phyloP scores from a whole-genome alignment of 768 basidiomycete genomes.

The Cystofilobasidium macerans region DNA sequence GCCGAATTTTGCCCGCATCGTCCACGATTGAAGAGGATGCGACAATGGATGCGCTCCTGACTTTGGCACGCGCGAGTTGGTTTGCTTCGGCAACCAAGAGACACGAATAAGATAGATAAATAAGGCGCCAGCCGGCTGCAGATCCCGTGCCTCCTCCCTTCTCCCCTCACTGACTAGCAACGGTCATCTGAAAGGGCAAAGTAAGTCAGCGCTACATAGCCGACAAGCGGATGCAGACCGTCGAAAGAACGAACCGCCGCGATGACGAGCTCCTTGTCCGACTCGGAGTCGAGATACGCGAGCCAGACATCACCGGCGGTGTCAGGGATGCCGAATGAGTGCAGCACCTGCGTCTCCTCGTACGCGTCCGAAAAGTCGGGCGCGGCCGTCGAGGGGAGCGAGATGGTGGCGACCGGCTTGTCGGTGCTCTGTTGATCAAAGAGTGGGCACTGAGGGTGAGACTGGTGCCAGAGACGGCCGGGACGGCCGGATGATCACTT shows the following conservation, averaged over 20 bases:
- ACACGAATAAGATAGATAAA: too few relatives aligned
- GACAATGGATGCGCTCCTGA: too few relatives aligned
- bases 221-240: not conserved
- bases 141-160: not conserved
- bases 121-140: too few relatives aligned
- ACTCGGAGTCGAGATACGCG: conserved; percentile 21
- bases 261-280: conserved; percentile 21
- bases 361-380: conserved; percentile 10
- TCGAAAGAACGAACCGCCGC: not conserved
- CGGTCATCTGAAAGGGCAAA: not conserved
- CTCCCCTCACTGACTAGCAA: not conserved
- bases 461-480: too few relatives aligned
- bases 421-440: not conserved
- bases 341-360: conserved; percentile 23
- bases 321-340: conserved; percentile 21
- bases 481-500: not conserved
- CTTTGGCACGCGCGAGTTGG: too few relatives aligned
- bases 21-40: too few relatives aligned
- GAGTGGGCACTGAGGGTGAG: not conserved
- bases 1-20: too few relatives aligned
- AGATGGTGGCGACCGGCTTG: conserved; percentile 8
- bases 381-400: not conserved
- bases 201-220: too few relatives aligned
- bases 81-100: too few relatives aligned
- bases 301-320: conserved; percentile 1